These are phyloP conservation scores for Porphyrellus cyaneotinctus DNA, from an alignment of 768 basidiomycete species.

Conservation along the genomic window DNA sequence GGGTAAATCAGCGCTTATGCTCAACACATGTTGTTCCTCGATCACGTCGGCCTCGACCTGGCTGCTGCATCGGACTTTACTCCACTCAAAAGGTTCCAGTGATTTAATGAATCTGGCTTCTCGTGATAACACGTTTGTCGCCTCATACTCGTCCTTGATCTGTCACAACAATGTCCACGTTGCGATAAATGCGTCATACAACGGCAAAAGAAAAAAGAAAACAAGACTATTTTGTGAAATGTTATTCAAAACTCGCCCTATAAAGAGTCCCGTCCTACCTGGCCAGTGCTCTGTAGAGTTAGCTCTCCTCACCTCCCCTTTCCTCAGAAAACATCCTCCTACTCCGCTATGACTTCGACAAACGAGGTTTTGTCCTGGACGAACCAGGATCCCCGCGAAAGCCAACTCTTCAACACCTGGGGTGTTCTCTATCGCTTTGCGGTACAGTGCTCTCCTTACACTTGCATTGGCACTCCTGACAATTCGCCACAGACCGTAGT, in stretches of 20 bases:
- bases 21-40: conserved; percentile 63
- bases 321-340: conserved; percentile 31
- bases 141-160: conserved; percentile 66
- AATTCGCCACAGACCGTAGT: conserved; percentile 52
- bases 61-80: conserved; percentile 54
- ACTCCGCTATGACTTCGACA: conserved; percentile 46
- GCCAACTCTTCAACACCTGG: conserved; percentile 76
- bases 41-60: conserved; percentile 60
- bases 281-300: conserved; percentile 20
- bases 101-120: conserved; percentile 61
- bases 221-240: conserved; percentile 45
- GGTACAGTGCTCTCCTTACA: conserved; percentile 37
- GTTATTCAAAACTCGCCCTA: conserved; percentile 42
- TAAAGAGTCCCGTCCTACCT: conserved; percentile 42
- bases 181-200: conserved; percentile 60
- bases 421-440: conserved; percentile 80
- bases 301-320: conserved; percentile 29
- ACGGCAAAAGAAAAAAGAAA: conserved; percentile 36
- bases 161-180: conserved; percentile 68
- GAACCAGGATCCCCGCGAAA: conserved; percentile 80
- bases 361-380: conserved; percentile 84
- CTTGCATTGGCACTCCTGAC: conserved; percentile 25
- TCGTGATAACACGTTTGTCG: conserved; percentile 64
- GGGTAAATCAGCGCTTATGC: conserved; percentile 49
- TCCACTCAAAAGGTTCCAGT: conserved; percentile 65